phyloP scores from a whole-genome alignment of 2,329 filamentous ascomycete genomes.

The Thelonectria olida region DNA sequence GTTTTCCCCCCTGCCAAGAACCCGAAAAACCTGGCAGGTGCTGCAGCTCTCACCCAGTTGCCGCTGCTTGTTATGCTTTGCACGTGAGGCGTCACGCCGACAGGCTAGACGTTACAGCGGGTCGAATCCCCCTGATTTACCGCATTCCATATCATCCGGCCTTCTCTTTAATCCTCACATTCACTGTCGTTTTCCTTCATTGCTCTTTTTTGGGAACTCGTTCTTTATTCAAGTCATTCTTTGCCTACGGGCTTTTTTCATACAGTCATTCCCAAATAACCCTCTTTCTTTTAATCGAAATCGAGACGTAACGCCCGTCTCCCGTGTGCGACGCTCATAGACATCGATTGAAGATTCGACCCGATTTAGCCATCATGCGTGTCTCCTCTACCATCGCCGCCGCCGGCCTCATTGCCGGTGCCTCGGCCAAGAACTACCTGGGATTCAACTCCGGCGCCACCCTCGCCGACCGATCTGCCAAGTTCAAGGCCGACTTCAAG shows the following conservation, averaged over 20 bases:
- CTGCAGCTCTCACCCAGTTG: constrained; percentile 1
- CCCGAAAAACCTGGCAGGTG: constrained; percentile 29
- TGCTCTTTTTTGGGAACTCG: constrained; percentile 28
- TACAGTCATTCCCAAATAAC: constrained; percentile 24
- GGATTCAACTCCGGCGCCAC: constrained; percentile 64
- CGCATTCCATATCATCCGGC: constrained; percentile 30
- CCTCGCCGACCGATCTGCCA: constrained; percentile 57
- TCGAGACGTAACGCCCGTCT: constrained; percentile 21
- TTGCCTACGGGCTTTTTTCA: constrained; percentile 28
- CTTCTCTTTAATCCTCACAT: constrained; percentile 13
- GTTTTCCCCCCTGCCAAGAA: constrained; percentile 36
- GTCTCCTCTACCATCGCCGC: constrained; percentile 49
- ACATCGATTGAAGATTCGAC: constrained; percentile 19
- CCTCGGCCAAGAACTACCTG: constrained; percentile 58
- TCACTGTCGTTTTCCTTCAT: constrained; percentile 15
- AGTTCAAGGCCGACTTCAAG: constrained; percentile 61
- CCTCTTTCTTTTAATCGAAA: constrained; percentile 25
- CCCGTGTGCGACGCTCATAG: constrained; percentile 23
- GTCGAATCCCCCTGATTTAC: constrained; percentile 34
- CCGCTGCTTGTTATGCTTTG: constrained; percentile 1
- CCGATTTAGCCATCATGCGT: constrained; percentile 50
- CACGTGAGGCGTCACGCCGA: constrained; percentile 32
- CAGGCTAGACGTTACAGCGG: not conserved
- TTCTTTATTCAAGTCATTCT: constrained; percentile 38
- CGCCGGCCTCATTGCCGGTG: constrained; percentile 51